Evolutionary conservation across 2,329 filamentous ascomycete species (phyloP).

Genomic region (Trichophyton mentagrophytes): DNA sequence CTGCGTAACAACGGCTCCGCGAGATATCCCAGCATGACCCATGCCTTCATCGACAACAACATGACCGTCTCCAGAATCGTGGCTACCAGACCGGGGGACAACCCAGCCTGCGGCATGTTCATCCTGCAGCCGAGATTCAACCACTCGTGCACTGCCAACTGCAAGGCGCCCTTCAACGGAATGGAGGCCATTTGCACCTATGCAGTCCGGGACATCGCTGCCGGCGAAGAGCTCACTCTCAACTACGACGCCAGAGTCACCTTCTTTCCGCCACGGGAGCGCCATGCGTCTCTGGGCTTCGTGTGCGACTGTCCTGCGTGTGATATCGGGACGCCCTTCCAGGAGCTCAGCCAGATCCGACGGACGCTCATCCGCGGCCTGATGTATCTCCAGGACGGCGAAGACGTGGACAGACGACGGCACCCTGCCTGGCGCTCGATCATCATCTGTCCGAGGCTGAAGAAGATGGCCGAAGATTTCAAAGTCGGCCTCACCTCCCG

Average conservation of each 20-base stretch:
- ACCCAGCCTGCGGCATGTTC: neutral
- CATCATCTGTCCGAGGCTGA: conserved; percentile 7
- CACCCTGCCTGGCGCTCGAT: neutral
- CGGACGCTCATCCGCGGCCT: conserved; percentile 5
- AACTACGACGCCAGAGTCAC: conserved; percentile 6
- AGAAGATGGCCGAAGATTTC: conserved; percentile 8
- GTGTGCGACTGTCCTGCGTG: conserved; percentile 9
- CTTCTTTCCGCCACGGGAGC: conserved; percentile 2
- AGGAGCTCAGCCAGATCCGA: conserved; percentile 9
- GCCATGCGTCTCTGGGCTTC: conserved; percentile 8
- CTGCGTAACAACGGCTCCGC: neutral
- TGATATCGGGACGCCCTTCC: neutral
- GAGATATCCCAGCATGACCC: neutral
- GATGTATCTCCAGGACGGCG: conserved; percentile 3
- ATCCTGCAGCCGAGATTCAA: conserved; percentile 12
- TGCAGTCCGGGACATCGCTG: conserved; percentile 13
- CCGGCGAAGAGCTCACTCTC: conserved; percentile 18
- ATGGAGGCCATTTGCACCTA: conserved; percentile 10
- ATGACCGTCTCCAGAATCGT: neutral
- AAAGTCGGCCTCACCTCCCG: conserved; percentile 6
- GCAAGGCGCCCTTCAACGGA: conserved; percentile 10
- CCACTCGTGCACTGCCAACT: conserved; percentile 19
- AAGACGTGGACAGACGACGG: neutral
- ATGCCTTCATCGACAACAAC: neutral
- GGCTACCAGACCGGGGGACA: neutral